Evolutionary conservation across 108 stramenopile genomes (phyloP).

Genomic region (Tribonema minus): DNA sequence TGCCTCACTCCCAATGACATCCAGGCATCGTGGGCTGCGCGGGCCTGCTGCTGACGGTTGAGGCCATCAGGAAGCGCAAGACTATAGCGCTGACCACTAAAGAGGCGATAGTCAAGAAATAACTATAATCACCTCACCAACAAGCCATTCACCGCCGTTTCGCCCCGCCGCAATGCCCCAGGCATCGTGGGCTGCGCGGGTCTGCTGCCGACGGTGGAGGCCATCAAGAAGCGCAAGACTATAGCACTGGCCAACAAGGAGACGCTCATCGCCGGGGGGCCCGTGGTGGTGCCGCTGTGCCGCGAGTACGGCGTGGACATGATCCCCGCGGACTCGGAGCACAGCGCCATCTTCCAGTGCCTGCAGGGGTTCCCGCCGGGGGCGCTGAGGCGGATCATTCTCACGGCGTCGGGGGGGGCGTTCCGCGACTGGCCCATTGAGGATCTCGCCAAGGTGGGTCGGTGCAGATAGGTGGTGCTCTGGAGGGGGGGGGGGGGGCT

Average conservation of each 20-base stretch:
- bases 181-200: conserved; percentile 95
- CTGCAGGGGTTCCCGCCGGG: conserved; percentile 81
- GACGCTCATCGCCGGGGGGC: conserved; percentile 91
- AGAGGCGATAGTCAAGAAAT: too few relatives aligned
- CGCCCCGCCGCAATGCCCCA: too few relatives aligned
- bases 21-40: conserved; percentile 94
- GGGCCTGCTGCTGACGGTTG: conserved; percentile 80
- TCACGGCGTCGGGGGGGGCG: conserved; percentile 91
- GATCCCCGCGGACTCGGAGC: conserved; percentile 91
- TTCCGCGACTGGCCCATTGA: conserved; percentile 88
- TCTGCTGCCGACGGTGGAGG: conserved; percentile 79
- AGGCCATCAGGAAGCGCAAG: conserved; percentile 86
- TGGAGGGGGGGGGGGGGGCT: too few relatives aligned
- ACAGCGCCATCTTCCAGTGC: conserved; percentile 93
- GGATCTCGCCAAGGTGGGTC: conserved; percentile 65
- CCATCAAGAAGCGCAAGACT: conserved; percentile 86
- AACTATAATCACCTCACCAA: too few relatives aligned
- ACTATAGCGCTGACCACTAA: conserved; percentile 95
- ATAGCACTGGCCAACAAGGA: conserved; percentile 97
- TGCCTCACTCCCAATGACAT: too few relatives aligned
- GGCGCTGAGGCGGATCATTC: conserved; percentile 77
- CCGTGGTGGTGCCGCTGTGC: conserved; percentile 87
- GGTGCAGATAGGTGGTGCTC: too few relatives aligned
- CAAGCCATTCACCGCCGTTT: neutral
- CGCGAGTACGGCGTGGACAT: conserved; percentile 85